Base-by-base conservation (phyloP, 352 stramenopile species). In the Globisporangium echinulatum region DNA sequence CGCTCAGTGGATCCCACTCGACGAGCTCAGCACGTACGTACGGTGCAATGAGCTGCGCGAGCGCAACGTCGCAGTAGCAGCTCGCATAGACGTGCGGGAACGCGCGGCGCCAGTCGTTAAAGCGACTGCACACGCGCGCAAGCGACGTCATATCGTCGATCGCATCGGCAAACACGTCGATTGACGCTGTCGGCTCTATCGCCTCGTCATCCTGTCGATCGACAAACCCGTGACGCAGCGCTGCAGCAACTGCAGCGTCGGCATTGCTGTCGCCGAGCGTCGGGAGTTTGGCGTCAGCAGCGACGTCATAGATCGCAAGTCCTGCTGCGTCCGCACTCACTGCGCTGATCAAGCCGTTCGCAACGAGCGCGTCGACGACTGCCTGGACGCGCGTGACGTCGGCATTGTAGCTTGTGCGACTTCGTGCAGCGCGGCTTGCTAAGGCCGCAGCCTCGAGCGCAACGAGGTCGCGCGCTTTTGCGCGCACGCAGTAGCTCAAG, bases 121-220 rank as follows among this genome's bases (percentile, higher is more conserved):
- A 92, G 47, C 71, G 73, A 5, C 64, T 67, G 17, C 81, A 82
- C 3, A 90, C 82, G n/a, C 63, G 66, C 7, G 74, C 61, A 25
- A 92, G 56, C 42, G 79, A 85, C 56, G 70, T 88, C 46, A 90
- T 75, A 11, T 89, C 82, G 58, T 89, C 79, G 38, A 92, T 73
- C 6, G 72, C 73, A 62, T 92, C 80, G 9, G 64, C 75, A 58
- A 90, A 92, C 5, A 85, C 64, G 44, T 78, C 61, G 0, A 66
- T 53, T 17, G 48, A 33, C 5, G 8, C 36, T 2, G 58, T 46
- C 9, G 52, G 48, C 11, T 59, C 15, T 25, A 52, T 58, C 40
- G 19, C 49, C 25, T 33, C 25, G 25, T 33, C 25, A 33, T 33
- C 25, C 11, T 44, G 40, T 4, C 7, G 7, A 19, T 83, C 15